Percentiles rank a stretch among this genome's conserved stretches.
phyloP scores from a whole-genome alignment of 2,329 filamentous ascomycete species.

The Daldinia eschscholtzii region DNA sequence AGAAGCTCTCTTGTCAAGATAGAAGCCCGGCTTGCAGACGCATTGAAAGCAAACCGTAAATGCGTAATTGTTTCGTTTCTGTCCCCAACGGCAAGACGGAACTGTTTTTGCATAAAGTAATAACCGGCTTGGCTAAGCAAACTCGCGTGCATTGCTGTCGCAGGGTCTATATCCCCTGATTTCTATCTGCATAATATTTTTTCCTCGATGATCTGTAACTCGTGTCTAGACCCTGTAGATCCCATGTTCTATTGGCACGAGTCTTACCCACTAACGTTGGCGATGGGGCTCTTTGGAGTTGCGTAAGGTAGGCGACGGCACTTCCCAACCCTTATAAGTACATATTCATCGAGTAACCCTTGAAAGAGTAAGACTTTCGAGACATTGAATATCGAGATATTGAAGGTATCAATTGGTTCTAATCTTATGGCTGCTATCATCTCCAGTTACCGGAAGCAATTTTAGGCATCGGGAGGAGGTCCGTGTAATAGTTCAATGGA shows the following conservation, averaged over 20 bases:
- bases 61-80: slow-evolving; percentile 7
- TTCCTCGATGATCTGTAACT: slow-evolving; percentile 34
- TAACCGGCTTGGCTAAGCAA: slow-evolving; percentile 12
- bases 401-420: slow-evolving; percentile 10
- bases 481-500: slow-evolving; percentile 30
- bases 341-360: slow-evolving; percentile 11
- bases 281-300: slow-evolving; percentile 20
- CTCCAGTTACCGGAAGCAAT: slow-evolving; percentile 13
- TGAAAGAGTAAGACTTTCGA: neutral
- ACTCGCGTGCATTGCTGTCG: slow-evolving; percentile 26
- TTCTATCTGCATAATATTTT: slow-evolving; percentile 28
- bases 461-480: slow-evolving; percentile 16
- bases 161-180: slow-evolving; percentile 27
- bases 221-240: slow-evolving; percentile 37
- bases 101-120: slow-evolving; percentile 14
- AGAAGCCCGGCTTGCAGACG: slow-evolving; percentile 3
- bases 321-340: slow-evolving; percentile 22
- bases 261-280: slow-evolving; percentile 18
- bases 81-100: slow-evolving; percentile 2
- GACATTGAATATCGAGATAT: slow-evolving; percentile 6
- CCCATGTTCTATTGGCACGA: slow-evolving; percentile 27
- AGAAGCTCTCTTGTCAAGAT: neutral
- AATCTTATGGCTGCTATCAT: slow-evolving; percentile 14
- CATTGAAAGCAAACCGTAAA: neutral
- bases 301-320: slow-evolving; percentile 10